Evolutionary conservation across 192 early-diverging fungal genomes (phyloP), one percentile per base, ranked within the genome.

Genomic region (Powellomyces hirtus): DNA sequence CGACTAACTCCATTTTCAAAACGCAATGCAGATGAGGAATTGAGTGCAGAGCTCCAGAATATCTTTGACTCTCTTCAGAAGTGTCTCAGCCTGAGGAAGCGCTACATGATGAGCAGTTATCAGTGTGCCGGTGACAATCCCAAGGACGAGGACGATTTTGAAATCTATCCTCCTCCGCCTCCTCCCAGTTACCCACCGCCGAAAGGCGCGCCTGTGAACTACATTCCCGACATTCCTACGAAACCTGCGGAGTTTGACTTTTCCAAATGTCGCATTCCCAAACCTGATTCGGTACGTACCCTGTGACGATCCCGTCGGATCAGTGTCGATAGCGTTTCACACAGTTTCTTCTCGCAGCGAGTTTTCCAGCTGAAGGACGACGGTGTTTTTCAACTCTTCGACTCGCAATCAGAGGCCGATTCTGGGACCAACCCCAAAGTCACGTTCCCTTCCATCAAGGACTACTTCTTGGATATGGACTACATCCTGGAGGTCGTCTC

Each of bases 391-490:
- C 70, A 84, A 24, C 84, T 91, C 35, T 86, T 75, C 52, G 50
- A 63, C 27, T 24, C 1, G 3, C 34, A 6, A 2, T 4, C 56
- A 59, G 71, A 73, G 20, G 71, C 71, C 53, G 20, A 27, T 29
- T 31, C 6, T 34, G 37, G 35, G 38, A 33, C 1, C 3, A 27
- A 59, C 24, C 22, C 13, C 7, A 30, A 74, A 34, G 45, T 24
- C n/a, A 34, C 59, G 3, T 82, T 92, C 18, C 92, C 91, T n/a
- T 77, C 76, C 35, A 86, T 89, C 57, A 89, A 85, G 55, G 91
- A 96, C 64, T 98, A 93, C 73, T 98, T 84, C 74, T 70, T 81
- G 70, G 94, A 98, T 61, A 78, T 92, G 55, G 90, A 98, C 55
- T 91, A 75, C 59, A 81, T 98, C 35, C 74, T 93, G 13, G 78